Evolutionary conservation across 768 basidiomycete genomes (phyloP).

Genomic region (Dioszegia crocea): DNA sequence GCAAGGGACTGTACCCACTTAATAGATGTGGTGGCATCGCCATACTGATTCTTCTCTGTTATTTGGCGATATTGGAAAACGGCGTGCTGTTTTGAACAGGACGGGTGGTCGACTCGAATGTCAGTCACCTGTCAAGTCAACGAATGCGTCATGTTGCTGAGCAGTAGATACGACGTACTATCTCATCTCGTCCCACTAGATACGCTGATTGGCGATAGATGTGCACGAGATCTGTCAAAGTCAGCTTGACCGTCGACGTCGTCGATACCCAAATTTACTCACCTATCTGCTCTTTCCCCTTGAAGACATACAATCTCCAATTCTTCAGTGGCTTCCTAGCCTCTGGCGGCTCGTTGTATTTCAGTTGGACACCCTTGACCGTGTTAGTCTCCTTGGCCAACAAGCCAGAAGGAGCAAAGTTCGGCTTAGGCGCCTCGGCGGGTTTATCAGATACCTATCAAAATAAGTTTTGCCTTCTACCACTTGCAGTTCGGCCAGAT

Average conservation of each 20-base stretch:
- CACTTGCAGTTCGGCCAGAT: not conserved
- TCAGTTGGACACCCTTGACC: conserved; percentile 66
- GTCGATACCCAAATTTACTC: no score
- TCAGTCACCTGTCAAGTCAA: conserved; percentile 52
- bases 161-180: conserved; percentile 56
- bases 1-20: conserved; percentile 61
- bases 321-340: conserved; percentile 82
- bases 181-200: conserved; percentile 80
- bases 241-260: not conserved
- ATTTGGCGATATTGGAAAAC: conserved; percentile 93
- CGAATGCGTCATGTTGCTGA: not conserved
- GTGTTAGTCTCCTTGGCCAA: conserved; percentile 96
- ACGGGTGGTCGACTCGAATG: conserved; percentile 89
- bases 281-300: conserved; percentile 89
- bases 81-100: conserved; percentile 97
- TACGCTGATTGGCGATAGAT: conserved; percentile 93
- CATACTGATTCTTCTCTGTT: conserved; percentile 81
- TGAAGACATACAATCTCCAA: conserved; percentile 97
- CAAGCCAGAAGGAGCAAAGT: conserved; percentile 80
- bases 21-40: conserved; percentile 66
- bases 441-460: conserved; percentile 8
- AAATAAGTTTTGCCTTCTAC: not conserved
- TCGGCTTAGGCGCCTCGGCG: conserved; percentile 68
- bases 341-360: conserved; percentile 98
- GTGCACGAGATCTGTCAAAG: conserved; percentile 70